Evolutionary conservation across 352 stramenopile genomes (phyloP), one percentile per base, ranked within the genome.

Genomic region (Phytophthora ramorum): DNA sequence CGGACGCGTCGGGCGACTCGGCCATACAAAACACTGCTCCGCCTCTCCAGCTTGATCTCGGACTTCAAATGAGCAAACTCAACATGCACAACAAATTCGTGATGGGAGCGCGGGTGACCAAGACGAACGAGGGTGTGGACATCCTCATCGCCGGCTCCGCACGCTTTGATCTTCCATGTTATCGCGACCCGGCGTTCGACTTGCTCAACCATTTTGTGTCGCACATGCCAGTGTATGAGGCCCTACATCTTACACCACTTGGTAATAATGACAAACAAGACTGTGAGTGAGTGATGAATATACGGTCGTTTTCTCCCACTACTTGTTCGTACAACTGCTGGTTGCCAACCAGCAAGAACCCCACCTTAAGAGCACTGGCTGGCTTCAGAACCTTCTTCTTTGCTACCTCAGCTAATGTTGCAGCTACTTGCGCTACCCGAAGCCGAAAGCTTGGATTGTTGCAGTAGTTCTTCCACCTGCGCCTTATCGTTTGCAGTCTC

Each of bases 391-490:
- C 5, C 17, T 47, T 19, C 20, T 43, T 51, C 30, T 19, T 32
- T 46, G 37, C n/a, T 65, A 59, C 54, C 8, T 79, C 63, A 93
- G 58, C 83, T 90, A 72, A 93, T 76, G 53, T 59, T 73, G 58
- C 85, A 93, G 24, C 55, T 77, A 46, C 73, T 87, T 26, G 63
- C 77, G 40, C 68, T 84, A 14, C 66, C 59, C 0, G 69, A 63
- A 55, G 73, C 81, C 16, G 78, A 69, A 14, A 80, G 19, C 38
- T 90, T 91, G 6, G 82, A 89, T 58, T 91, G 79, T 56, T 91
- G 79, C 12, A 93, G 56, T 13, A 93, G 40, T 38, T 91, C 82
- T 63, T 93, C 81, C 13, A 93, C 83, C 32, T 86, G 81, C 7
- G 79, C 75, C 37, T 88, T 83, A 30, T 91, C 80, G 20, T 67